phyloP scores from a whole-genome alignment of 257 asterid genomes.

The Jacaranda mimosifolia region DNA sequence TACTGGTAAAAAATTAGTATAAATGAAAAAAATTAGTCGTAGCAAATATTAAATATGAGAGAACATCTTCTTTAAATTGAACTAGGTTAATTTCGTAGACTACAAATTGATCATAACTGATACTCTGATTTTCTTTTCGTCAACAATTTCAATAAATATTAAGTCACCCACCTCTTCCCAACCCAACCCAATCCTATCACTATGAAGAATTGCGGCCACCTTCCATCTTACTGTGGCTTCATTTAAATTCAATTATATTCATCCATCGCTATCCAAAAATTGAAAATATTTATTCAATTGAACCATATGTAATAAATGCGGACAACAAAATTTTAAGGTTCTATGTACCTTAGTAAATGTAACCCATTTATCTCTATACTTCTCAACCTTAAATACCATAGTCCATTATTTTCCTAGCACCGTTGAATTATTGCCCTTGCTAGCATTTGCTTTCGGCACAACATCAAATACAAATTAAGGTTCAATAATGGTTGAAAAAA shows the following conservation, averaged over 20 bases:
- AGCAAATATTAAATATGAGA: too few species aligned
- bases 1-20: too few species aligned
- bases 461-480: conserved; percentile 19
- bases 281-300: neutral
- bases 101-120: too few species aligned
- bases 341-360: conserved; percentile 15
- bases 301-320: conserved; percentile 29
- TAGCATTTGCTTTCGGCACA: conserved; percentile 30
- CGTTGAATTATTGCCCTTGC: conserved; percentile 29
- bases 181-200: too few species aligned
- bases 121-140: too few species aligned
- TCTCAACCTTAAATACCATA: conserved; percentile 39
- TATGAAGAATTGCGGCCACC: too few species aligned
- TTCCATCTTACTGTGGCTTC: neutral
- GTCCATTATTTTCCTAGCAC: conserved; percentile 3
- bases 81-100: too few species aligned
- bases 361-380: conserved; percentile 21
- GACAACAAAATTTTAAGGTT: neutral
- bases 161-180: too few species aligned
- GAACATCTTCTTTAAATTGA: too few species aligned
- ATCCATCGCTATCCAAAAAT: too few species aligned
- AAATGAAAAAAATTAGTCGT: too few species aligned
- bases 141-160: too few species aligned
- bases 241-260: neutral
- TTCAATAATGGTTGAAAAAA: conserved; percentile 3